phyloP scores from a whole-genome alignment of 768 basidiomycete species.

The Boletus vermiculosoides region DNA sequence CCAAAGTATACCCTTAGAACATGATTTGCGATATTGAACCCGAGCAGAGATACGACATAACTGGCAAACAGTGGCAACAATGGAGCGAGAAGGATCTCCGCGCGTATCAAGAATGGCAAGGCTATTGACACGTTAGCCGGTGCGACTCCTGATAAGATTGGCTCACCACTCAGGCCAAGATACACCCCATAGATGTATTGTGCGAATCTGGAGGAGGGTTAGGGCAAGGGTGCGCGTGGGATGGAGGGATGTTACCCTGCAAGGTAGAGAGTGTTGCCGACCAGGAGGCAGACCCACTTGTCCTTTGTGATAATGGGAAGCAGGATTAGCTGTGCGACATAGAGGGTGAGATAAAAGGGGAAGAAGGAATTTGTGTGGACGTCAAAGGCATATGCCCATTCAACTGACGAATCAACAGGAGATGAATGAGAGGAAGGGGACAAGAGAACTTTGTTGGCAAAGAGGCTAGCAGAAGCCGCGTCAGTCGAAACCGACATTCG shows the following conservation, averaged over 20 bases:
- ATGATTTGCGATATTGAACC: slow-evolving; percentile 86
- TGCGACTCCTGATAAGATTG: neutral
- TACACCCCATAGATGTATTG: slow-evolving; percentile 94
- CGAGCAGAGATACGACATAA: slow-evolving; percentile 83
- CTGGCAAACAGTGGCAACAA: slow-evolving; percentile 82
- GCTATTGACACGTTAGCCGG: slow-evolving; percentile 44
- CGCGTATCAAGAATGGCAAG: slow-evolving; percentile 90
- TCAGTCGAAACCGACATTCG: slow-evolving; percentile 15
- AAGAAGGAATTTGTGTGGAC: slow-evolving; percentile 98
- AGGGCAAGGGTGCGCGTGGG: slow-evolving; percentile 3
- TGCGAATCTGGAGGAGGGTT: slow-evolving; percentile 53
- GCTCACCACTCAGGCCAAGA: slow-evolving; percentile 75
- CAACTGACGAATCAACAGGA: slow-evolving; percentile 68
- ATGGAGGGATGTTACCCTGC: slow-evolving; percentile 59
- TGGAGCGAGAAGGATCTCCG: slow-evolving; percentile 88
- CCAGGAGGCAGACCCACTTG: slow-evolving; percentile 92
- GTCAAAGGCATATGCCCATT: slow-evolving; percentile 96
- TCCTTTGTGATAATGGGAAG: slow-evolving; percentile 78
- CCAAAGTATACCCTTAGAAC: slow-evolving; percentile 83
- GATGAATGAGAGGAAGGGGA: slow-evolving; percentile 73
- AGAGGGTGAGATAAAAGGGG: slow-evolving; percentile 86
- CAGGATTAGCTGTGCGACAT: slow-evolving; percentile 84
- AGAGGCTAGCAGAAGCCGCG: slow-evolving; percentile 44
- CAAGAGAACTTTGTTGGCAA: slow-evolving; percentile 68
- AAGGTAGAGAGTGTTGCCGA: slow-evolving; percentile 79